Evolutionary conservation across 768 basidiomycete species (phyloP).

Genomic region (Suillus subaureus): DNA sequence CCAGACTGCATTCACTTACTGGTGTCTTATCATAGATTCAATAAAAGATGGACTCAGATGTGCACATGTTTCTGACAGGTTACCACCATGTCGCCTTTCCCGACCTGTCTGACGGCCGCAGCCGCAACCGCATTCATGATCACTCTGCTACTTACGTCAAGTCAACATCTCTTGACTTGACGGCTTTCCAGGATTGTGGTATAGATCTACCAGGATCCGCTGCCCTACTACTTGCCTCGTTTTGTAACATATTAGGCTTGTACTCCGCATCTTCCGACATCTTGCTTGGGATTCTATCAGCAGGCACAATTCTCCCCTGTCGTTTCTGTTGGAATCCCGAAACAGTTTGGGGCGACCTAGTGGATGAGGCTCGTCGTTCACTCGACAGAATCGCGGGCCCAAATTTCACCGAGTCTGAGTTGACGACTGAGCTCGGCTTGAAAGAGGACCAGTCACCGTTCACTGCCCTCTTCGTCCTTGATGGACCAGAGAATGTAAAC

Average conservation of each 20-base stretch:
- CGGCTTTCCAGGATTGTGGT: slow-evolving; percentile 6
- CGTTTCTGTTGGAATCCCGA: slow-evolving; percentile 22
- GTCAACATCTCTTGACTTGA: not conserved
- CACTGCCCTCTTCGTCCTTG: slow-evolving; percentile 20
- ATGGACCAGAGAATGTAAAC: not conserved
- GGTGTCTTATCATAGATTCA: not conserved
- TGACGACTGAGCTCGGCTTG: slow-evolving; percentile 4
- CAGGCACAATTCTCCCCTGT: slow-evolving; percentile 11
- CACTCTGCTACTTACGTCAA: slow-evolving; percentile 1
- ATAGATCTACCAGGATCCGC: slow-evolving; percentile 11
- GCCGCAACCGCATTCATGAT: not conserved
- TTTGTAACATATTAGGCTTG: slow-evolving; percentile 22
- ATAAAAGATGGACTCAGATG: not conserved
- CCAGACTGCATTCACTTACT: not conserved
- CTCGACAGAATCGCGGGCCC: slow-evolving; percentile 9
- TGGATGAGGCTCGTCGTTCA: slow-evolving; percentile 13
- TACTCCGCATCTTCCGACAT: slow-evolving; percentile 25
- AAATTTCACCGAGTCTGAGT: not conserved
- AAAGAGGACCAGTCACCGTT: slow-evolving; percentile 14
- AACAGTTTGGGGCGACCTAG: slow-evolving; percentile 19
- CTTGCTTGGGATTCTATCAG: slow-evolving; percentile 18
- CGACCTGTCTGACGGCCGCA: slow-evolving; percentile 20
- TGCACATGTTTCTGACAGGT: slow-evolving; percentile 5
- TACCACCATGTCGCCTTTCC: slow-evolving; percentile 19
- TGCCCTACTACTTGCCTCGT: slow-evolving; percentile 23